These are phyloP conservation scores for Cynanchum wilfordii DNA, from an alignment of 257 asterid genomes.

Conservation along the genomic window DNA sequence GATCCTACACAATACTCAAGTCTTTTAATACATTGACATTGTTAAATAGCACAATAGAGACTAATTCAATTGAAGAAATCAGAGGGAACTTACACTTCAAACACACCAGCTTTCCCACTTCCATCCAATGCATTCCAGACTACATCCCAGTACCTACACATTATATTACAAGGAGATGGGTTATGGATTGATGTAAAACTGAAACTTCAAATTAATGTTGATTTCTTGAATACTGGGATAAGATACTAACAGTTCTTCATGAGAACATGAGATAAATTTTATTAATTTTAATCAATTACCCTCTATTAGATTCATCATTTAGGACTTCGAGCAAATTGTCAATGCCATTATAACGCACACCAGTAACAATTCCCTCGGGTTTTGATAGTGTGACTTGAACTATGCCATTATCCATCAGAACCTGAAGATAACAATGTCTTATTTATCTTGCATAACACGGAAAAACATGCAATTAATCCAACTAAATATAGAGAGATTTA, in stretches of 20 bases:
- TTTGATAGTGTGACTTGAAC: slow-evolving; percentile 60
- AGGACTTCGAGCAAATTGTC: slow-evolving; percentile 68
- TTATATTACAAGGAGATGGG: slow-evolving; percentile 2
- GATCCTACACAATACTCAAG: slow-evolving; percentile 36
- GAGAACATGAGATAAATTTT: too few relatives aligned
- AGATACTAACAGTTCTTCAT: background rate
- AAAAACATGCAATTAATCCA: background rate
- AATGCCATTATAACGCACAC: slow-evolving; percentile 44
- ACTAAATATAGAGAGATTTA: background rate
- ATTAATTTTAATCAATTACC: slow-evolving; percentile 30
- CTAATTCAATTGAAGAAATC: background rate
- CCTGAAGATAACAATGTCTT: slow-evolving; percentile 32
- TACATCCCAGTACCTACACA: slow-evolving; percentile 78
- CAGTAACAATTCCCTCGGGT: slow-evolving; percentile 69
- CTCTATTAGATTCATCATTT: slow-evolving; percentile 57
- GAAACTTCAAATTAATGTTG: background rate
- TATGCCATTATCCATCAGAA: slow-evolving; percentile 65
- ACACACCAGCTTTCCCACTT: slow-evolving; percentile 52
- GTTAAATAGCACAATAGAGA: background rate
- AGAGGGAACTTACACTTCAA: slow-evolving; percentile 41
- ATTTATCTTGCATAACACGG: background rate
- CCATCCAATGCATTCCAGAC: slow-evolving; percentile 71
- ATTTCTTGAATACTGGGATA: background rate
- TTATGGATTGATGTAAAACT: background rate
- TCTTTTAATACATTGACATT: background rate